A percentile compares a stretch with the other conserved stretches of the same genome.
Evolutionary conservation across 2,329 filamentous ascomycete species (phyloP).

Genomic region (Epichloe sp.): DNA sequence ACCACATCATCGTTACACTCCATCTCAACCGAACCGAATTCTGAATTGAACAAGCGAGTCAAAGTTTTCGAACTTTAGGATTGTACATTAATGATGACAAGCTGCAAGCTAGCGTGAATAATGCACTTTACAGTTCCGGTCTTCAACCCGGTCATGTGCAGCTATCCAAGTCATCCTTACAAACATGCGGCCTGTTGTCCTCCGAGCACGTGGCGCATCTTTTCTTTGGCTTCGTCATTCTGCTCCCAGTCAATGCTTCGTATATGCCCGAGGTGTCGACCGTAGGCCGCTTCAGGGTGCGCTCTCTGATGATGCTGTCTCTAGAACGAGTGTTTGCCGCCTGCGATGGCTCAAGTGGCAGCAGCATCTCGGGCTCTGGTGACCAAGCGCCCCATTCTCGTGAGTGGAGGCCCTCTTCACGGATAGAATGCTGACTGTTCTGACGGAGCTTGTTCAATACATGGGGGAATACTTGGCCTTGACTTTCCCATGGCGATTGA

Average conservation of each 20-base stretch:
- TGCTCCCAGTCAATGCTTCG: slow-evolving; percentile 13
- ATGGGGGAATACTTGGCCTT: slow-evolving; percentile 10
- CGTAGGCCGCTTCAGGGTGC: slow-evolving; percentile 8
- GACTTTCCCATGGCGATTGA: slow-evolving; percentile 2
- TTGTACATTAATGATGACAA: not conserved
- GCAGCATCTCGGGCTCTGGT: not conserved
- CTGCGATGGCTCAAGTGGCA: not conserved
- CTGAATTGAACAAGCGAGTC: too few species aligned
- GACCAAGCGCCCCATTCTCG: slow-evolving; percentile 7
- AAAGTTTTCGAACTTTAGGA: not conserved
- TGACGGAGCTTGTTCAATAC: slow-evolving; percentile 18
- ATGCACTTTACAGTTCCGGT: not conserved
- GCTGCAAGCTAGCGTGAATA: not conserved
- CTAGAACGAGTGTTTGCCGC: slow-evolving; percentile 5
- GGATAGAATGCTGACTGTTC: slow-evolving; percentile 13
- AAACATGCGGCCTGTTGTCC: slow-evolving; percentile 19
- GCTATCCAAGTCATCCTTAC: slow-evolving; percentile 14
- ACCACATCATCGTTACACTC: too few species aligned
- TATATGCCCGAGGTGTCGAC: slow-evolving; percentile 12
- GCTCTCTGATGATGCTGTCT: slow-evolving; percentile 11
- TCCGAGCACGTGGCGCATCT: slow-evolving; percentile 18
- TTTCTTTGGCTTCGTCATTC: slow-evolving; percentile 3
- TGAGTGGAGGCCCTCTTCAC: slow-evolving; percentile 2
- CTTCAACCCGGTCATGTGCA: not conserved
- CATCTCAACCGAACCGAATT: too few species aligned